phyloP scores from a whole-genome alignment of 352 stramenopile species.

The Phytopythium ostracodes region DNA sequence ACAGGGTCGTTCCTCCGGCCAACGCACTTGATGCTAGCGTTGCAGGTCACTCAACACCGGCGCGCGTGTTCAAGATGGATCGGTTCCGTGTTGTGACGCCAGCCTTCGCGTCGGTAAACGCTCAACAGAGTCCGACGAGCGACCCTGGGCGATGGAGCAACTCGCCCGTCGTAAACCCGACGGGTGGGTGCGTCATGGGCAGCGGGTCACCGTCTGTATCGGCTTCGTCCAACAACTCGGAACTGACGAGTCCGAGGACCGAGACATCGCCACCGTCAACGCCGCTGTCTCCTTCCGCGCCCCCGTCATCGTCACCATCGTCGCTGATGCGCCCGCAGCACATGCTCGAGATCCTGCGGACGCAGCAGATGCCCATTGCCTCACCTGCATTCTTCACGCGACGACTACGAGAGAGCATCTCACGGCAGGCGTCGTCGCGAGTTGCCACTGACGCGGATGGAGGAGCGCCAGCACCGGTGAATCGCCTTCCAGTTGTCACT shows the following conservation, averaged over 20 bases:
- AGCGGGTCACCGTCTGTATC: not conserved
- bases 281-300: not conserved
- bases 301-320: slow-evolving; percentile 7
- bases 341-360: slow-evolving; percentile 70
- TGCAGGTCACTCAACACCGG: slow-evolving; percentile 31
- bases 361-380: slow-evolving; percentile 62
- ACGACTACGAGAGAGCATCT: slow-evolving; percentile 26
- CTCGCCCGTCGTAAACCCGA: slow-evolving; percentile 4
- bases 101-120: slow-evolving; percentile 23
- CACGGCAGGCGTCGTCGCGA: slow-evolving; percentile 9
- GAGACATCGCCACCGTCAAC: not conserved
- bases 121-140: not conserved
- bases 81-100: slow-evolving; percentile 58
- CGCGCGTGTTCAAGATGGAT: slow-evolving; percentile 64
- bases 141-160: not conserved
- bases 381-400: slow-evolving; percentile 49
- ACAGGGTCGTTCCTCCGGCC: not conserved
- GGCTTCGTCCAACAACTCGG: not conserved
- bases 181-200: slow-evolving; percentile 2
- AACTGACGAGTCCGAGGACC: not conserved
- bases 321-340: slow-evolving; percentile 49
- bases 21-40: slow-evolving; percentile 22
- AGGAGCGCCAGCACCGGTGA: slow-evolving; percentile 1
- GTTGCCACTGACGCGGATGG: slow-evolving; percentile 1
- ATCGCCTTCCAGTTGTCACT: slow-evolving; percentile 26